These are phyloP conservation scores for Rhodotorula babjevae DNA, from an alignment of 768 basidiomycete species.

Conservation along the genomic window DNA sequence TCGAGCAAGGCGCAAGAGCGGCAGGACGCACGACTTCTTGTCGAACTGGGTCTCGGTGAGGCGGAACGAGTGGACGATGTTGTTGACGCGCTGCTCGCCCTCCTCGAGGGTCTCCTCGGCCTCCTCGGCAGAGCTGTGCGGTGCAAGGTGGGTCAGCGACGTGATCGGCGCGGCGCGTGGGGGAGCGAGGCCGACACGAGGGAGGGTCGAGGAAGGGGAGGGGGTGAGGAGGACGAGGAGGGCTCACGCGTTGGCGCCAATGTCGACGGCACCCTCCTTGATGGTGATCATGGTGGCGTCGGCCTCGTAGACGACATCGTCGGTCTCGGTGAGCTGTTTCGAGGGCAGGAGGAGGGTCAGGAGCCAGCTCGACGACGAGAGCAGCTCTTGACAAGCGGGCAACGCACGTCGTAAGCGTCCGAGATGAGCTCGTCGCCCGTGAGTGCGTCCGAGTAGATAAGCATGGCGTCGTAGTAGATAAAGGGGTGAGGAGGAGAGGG, in stretches of 20 bases:
- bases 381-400: background rate
- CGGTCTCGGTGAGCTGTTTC: constrained; percentile 51
- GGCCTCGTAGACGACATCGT: constrained; percentile 74
- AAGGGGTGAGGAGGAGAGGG: background rate
- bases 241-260: constrained; percentile 56
- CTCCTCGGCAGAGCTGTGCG: constrained; percentile 67
- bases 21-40: constrained; percentile 65
- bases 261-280: constrained; percentile 71
- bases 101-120: constrained; percentile 73
- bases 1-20: background rate
- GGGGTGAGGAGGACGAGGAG: background rate
- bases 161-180: background rate
- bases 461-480: constrained; percentile 41
- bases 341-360: background rate
- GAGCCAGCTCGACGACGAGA: no score
- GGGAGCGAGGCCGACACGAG: background rate
- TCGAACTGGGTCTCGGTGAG: constrained; percentile 75
- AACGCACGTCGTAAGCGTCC: constrained; percentile 49
- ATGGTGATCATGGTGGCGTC: constrained; percentile 42
- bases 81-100: constrained; percentile 72
- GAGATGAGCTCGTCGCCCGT: constrained; percentile 52
- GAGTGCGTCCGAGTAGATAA: constrained; percentile 48
- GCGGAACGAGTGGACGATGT: constrained; percentile 86
- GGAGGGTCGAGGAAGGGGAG: constrained; percentile 6
- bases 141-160: background rate